Conservation (phyloP, 345 rosid species). For the Pugionium cornutum region DNA sequence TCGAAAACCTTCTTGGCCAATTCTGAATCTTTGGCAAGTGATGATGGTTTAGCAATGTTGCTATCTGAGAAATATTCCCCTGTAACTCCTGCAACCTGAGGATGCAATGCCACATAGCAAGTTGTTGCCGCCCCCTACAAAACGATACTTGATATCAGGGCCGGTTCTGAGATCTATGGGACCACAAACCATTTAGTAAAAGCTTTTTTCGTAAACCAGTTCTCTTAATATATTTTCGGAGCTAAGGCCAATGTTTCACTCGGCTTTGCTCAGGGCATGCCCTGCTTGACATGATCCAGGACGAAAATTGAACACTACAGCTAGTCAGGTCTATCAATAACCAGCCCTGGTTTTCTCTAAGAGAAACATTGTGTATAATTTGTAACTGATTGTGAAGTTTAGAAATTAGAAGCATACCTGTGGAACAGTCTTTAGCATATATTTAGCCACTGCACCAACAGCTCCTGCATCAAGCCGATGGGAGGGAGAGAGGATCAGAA, state of each 20-base stretch:
- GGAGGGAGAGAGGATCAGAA: slow-evolving; percentile 3
- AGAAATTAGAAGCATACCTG: slow-evolving; percentile 32
- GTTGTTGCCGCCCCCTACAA: slow-evolving; percentile 76
- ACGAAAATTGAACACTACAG: too few relatives aligned
- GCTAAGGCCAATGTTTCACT: too few relatives aligned
- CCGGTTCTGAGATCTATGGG: too few relatives aligned
- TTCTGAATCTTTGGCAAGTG: slow-evolving; percentile 50
- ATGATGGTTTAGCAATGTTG: slow-evolving; percentile 46
- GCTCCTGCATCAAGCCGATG: slow-evolving; percentile 29
- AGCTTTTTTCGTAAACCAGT: too few relatives aligned
- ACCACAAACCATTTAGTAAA: too few relatives aligned
- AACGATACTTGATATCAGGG: background rate
- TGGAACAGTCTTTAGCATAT: slow-evolving; percentile 35
- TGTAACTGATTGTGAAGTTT: background rate
- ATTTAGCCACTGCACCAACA: slow-evolving; percentile 37
- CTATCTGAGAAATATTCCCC: slow-evolving; percentile 57
- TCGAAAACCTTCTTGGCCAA: slow-evolving; percentile 57
- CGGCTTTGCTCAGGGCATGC: too few relatives aligned
- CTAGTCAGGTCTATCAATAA: too few relatives aligned
- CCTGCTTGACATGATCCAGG: background rate
- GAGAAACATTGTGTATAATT: too few relatives aligned
- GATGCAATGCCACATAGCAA: slow-evolving; percentile 69
- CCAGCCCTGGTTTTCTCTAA: too few relatives aligned
- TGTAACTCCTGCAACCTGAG: slow-evolving; percentile 55
- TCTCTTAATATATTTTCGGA: too few relatives aligned